Conservation (phyloP, 768 basidiomycete species). For the Infundibulicybe gibba region DNA sequence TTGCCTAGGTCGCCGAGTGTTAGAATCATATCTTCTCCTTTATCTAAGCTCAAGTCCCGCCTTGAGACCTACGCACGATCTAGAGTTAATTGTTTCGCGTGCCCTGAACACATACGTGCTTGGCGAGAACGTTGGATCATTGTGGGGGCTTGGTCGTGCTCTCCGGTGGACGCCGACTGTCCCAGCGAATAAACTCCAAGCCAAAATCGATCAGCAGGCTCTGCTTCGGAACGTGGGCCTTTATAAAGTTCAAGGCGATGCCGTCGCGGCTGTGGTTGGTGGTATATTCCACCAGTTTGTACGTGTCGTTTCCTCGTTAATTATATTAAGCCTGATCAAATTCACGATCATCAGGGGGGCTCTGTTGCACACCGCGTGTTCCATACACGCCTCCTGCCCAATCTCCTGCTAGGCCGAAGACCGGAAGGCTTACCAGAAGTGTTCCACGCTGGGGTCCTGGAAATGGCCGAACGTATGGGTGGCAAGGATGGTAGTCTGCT, state of each 20-base stretch:
- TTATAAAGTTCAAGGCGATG: slow-evolving; percentile 75
- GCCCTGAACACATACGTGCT: slow-evolving; percentile 67
- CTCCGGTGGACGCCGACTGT: slow-evolving; percentile 73
- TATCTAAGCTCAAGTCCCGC: slow-evolving; percentile 58
- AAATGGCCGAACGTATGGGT: slow-evolving; percentile 46
- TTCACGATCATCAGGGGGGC: slow-evolving; percentile 32
- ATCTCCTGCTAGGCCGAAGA: slow-evolving; percentile 25
- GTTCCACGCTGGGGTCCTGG: slow-evolving; percentile 45
- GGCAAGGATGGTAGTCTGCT: slow-evolving; percentile 35
- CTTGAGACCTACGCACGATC: slow-evolving; percentile 45
- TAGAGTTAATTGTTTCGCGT: slow-evolving; percentile 52
- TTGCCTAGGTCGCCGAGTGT: slow-evolving; percentile 64
- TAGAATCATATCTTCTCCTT: slow-evolving; percentile 72
- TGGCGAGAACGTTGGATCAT: slow-evolving; percentile 69
- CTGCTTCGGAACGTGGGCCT: slow-evolving; percentile 57
- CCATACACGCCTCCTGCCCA: slow-evolving; percentile 46
- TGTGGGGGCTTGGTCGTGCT: slow-evolving; percentile 72
- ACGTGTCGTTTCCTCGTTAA: slow-evolving; percentile 18
- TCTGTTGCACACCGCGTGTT: slow-evolving; percentile 46
- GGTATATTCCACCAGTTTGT: slow-evolving; percentile 82
- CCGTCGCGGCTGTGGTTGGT: slow-evolving; percentile 73
- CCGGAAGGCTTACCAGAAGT: slow-evolving; percentile 37
- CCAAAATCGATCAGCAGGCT: slow-evolving; percentile 23
- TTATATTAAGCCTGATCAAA: slow-evolving; percentile 3
- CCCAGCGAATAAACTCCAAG: slow-evolving; percentile 27